Base-by-base conservation (phyloP, 2,329 filamentous ascomycete genomes). In the Chaetomium globosum region DNA sequence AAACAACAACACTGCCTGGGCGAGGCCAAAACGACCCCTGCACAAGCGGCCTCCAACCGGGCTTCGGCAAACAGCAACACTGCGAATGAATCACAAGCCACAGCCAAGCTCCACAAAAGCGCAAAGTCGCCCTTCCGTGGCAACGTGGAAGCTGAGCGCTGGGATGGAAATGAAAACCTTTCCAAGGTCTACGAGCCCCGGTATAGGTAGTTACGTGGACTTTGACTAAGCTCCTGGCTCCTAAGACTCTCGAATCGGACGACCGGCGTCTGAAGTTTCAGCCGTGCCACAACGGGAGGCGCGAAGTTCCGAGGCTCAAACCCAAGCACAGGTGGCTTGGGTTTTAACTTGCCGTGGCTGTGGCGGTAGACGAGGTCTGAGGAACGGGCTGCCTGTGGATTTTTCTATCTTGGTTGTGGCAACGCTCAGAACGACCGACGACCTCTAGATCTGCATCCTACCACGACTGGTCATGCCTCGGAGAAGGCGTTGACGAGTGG, bases 341-440 rank as follows among this genome's bases (percentile, higher is more conserved):
- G 46, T 33, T 59, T 30, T 53, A 52, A 39, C 12, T 19, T 5
- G n/a, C 52, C 33, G n/a, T 61, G 67, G 65, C 63, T 66, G 65
- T 64, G 63, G 65, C 64, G 67, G 49, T 55, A 66, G 61, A 23
- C 53, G 33, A 36, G 53, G 63, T 9, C 46, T 13, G 39, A 10
- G 23, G 49, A 59, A n/a, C 48, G 23, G 33, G 55, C 26, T 63
- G 63, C 48, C n/a, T 63, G 53, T 51, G 57, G 39, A 21, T 51
- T 52, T 26, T 36, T 60, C 33, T 64, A 51, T 56, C 63, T 57
- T 43, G n/a, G 55, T 63, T 52, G 67, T 65, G 67, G 67, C 67
- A 60, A 67, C 33, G 19, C 13, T n/a, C 16, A 5, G 33, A 26
- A 53, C 49, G 13, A n/a, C 16, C 39, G 16, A 43, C 39, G 16